Evolutionary conservation across 75 land plant genomes (phyloP), one percentile per base, ranked within the genome.

Genomic region (Adiantum capillusveneris): DNA sequence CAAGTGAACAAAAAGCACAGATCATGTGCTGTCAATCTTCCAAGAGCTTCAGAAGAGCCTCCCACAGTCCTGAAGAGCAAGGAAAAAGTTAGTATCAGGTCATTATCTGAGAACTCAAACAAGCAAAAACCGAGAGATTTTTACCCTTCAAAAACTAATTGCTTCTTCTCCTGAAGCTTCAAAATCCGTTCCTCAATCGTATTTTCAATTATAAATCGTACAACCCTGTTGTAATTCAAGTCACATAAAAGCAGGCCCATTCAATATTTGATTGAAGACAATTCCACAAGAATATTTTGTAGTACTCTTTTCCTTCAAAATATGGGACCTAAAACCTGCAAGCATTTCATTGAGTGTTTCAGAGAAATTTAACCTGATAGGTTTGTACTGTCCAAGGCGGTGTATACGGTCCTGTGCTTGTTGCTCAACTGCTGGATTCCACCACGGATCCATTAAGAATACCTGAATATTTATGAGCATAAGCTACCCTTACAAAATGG

Each of bases 351-450:
- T 56, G 11, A 3, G 21, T 2, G 57, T 7, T 24, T 2, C 7
- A 14, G 2, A 34, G 6, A 22, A 63, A 9, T 52, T 6, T 50
- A 6, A 13, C 96, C 85, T 86, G 63, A 90, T 87, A 44, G 96
- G 96, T 44, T 90, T 90, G 44, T 77, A 90, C 63, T 90, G 96
- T 21, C 97, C 97, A 31, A 91, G 81, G 2, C 97, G 57, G 55
- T 91, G 97, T 28, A 91, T 91, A 45, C 92, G 78, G 68, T 91
- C 97, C 57, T 84, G 93, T n/a, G 97, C 97, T 72, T 91, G 97
- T 29, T 79, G 76, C 66, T 91, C 97, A 39, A 91, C 97, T 31
- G 97, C 97, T 22, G 97, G 97, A 67, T 91, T 91, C 97, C 97
- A 91, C 97, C 97, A 91, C 12, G 97, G 97, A 52, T 91, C 97